Evolutionary conservation across 495 filamentous ascomycete species (phyloP), one percentile per base, ranked within the genome.

Genomic region (Platismatia glauca): DNA sequence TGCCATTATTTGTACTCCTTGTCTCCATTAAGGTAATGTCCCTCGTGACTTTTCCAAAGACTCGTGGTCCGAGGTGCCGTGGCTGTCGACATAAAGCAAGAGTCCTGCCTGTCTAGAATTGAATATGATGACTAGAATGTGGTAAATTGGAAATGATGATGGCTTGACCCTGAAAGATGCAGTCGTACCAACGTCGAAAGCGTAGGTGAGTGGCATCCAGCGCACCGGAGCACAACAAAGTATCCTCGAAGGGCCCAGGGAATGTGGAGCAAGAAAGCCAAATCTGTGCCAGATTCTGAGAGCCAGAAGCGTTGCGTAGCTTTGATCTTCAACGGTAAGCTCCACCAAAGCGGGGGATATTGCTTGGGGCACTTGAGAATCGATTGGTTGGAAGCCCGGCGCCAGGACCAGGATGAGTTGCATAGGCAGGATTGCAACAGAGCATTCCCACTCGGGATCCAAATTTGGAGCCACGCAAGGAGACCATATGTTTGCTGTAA

Each of bases 401-500:
- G 43, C 88, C 88, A 60, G 91, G 90, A 43, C 90, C 90, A 38
- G 91, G 90, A 53, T 91, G 89, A 65, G 89, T 95, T 41, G 87
- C 80, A 66, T 88, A 82, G 34, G 88, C 88, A 38, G 91, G 93
- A 71, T 97, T 97, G 78, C 90, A 96, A 76, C 95, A 97, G 62
- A 97, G 89, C 91, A 97, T 97, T 56, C 93, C 94, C 52, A 97
- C 94, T 58, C 94, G 90, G 62, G 94, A 97, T 61, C 94, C 94
- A 73, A 97, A 98, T 72, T 98, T 98, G 66, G 94, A 97, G 50
- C 94, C 94, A 62, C 94, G 91, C 41, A 98, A 85, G 63, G 95
- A 97, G 33, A 98, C 94, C 94, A 98, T 98, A 75, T 98, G 94
- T 78, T 98, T 98, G 66, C 85, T 85, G 59, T 55, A 15, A 43